Evolutionary conservation across 1,284 basidiomycete species (phyloP).

Genomic region (Tilletia walkeri): DNA sequence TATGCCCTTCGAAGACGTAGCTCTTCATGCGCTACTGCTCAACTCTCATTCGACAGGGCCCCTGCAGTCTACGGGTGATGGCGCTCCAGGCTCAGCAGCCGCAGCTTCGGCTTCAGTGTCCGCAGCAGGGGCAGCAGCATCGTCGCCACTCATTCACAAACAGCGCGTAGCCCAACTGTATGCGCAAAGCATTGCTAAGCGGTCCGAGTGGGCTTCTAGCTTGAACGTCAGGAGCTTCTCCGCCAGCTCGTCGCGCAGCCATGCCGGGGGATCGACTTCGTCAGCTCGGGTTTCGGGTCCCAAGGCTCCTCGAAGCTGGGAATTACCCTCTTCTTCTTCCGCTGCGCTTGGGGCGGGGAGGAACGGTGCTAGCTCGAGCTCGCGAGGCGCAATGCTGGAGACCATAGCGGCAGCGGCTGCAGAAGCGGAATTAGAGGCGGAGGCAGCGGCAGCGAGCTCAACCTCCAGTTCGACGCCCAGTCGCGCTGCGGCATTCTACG

Average conservation of each 20-base stretch:
- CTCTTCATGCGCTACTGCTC: constrained; percentile 8
- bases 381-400: neutral
- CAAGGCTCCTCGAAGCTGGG: constrained; percentile 7
- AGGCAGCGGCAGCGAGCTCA: neutral
- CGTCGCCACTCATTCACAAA: neutral
- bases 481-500: neutral
- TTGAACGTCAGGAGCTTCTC: constrained; percentile 8
- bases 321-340: neutral
- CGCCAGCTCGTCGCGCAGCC: neutral
- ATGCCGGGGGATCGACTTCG: neutral
- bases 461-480: constrained; percentile 1
- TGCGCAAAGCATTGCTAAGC: constrained; percentile 7
- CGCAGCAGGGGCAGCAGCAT: neutral
- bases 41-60: neutral
- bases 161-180: neutral
- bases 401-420: constrained; percentile 4
- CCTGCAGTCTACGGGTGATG: neutral
- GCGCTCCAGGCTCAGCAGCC: neutral
- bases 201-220: constrained; percentile 9
- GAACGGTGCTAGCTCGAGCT: neutral
- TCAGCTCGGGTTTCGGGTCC: neutral
- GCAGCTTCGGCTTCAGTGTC: neutral
- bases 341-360: neutral
- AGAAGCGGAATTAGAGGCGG: neutral
- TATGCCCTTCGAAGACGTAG: constrained; percentile 15